Evolutionary conservation across 2,329 filamentous ascomycete species (phyloP).

Genomic region (Sporothrix brasiliensis): DNA sequence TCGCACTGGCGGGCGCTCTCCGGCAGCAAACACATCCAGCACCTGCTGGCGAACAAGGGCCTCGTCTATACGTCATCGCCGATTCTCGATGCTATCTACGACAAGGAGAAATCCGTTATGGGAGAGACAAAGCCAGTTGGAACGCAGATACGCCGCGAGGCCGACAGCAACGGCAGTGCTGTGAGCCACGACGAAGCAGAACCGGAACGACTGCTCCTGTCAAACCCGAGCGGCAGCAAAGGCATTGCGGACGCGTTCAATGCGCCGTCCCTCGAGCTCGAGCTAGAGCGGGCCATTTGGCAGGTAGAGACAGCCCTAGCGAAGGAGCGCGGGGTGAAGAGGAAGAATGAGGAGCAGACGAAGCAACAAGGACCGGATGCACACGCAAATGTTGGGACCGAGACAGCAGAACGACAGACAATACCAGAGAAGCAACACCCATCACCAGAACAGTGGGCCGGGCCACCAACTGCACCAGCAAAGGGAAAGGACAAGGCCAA

Average conservation of each 20-base stretch:
- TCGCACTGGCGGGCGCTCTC: slow-evolving; percentile 86
- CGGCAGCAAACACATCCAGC: slow-evolving; percentile 83
- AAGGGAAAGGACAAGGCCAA: slow-evolving; percentile 6
- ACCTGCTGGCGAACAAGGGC: slow-evolving; percentile 73
- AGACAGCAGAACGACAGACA: background rate
- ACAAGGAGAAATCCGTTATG: slow-evolving; percentile 38
- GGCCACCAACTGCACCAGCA: background rate
- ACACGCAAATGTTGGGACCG: background rate
- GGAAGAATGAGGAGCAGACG: slow-evolving; percentile 30
- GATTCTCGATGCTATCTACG: slow-evolving; percentile 74
- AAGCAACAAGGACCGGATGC: background rate
- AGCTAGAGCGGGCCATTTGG: slow-evolving; percentile 74
- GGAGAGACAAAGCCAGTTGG: slow-evolving; percentile 36
- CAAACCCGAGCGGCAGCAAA: slow-evolving; percentile 42
- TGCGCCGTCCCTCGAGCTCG: slow-evolving; percentile 70
- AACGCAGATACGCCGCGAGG: slow-evolving; percentile 35
- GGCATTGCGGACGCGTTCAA: slow-evolving; percentile 56
- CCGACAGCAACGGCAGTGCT: slow-evolving; percentile 32
- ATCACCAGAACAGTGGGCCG: background rate
- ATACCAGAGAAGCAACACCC: background rate
- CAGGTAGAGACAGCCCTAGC: slow-evolving; percentile 64
- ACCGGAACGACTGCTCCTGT: slow-evolving; percentile 50
- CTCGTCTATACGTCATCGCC: slow-evolving; percentile 67
- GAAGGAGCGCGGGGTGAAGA: slow-evolving; percentile 41
- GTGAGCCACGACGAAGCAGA: slow-evolving; percentile 29